Percentiles rank a stretch among this genome's conserved stretches.
These are phyloP conservation scores for Epichloe baconii DNA, from an alignment of 2,329 filamentous ascomycete genomes.

Conservation along the genomic window DNA sequence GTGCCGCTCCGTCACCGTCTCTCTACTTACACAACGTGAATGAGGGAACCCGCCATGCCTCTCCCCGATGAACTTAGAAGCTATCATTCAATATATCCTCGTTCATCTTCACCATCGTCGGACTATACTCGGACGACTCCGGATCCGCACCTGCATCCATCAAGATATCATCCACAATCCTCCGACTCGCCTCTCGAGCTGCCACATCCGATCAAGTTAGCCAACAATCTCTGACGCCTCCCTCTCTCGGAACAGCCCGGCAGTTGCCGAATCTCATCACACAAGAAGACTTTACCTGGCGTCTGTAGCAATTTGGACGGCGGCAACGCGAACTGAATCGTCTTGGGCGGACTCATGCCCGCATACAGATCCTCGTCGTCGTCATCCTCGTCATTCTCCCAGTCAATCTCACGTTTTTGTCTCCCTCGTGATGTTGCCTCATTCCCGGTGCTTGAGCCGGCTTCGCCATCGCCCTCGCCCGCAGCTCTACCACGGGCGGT, in stretches of 20 bases:
- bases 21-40: no score
- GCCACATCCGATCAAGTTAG: neutral
- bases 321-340: constrained; percentile 72
- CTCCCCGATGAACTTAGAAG: constrained; percentile 29
- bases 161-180: constrained; percentile 70
- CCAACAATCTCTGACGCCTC: neutral
- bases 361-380: constrained; percentile 49
- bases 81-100: constrained; percentile 49
- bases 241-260: neutral
- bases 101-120: constrained; percentile 53
- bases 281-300: constrained; percentile 38
- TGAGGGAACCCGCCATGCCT: no score
- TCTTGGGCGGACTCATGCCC: constrained; percentile 84
- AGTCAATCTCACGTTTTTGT: constrained; percentile 45
- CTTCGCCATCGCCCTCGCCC: neutral
- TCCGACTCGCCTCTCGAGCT: constrained; percentile 69
- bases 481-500: constrained; percentile 4
- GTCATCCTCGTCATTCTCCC: constrained; percentile 64
- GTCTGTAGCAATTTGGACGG: constrained; percentile 69
- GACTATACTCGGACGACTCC: constrained; percentile 45
- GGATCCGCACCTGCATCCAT: constrained; percentile 56
- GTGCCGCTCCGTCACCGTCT: neutral
- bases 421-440: constrained; percentile 10
- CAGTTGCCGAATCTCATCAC: neutral
- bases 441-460: constrained; percentile 3